Base-by-base conservation (phyloP, 768 basidiomycete genomes). In the Xerocomellus dryophilus region DNA sequence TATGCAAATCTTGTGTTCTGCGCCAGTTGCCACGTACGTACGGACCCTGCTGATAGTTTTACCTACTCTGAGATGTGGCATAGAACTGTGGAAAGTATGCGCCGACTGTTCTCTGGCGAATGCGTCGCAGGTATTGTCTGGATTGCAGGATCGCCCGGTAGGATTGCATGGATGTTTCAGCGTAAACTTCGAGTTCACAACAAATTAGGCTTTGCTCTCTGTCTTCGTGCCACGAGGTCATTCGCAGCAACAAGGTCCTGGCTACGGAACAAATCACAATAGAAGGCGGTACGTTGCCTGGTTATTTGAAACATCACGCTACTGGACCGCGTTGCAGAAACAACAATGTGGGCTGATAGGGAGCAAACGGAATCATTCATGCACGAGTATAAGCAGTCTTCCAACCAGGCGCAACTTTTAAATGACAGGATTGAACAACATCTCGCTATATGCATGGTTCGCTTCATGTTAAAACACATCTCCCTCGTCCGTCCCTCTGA, bases 1-100 rank as follows among this genome's bases (percentile, higher is more conserved):
- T 81, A 74, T 51, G 73, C 75, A 15, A 74, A 68, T 51, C 71
- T 29, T 10, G 29, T 29, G 29, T 29, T 81, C 17, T 53, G 31
- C 15, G 29, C 51, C 9, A 49, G 49, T 7, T 81, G 55, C 43
- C 49, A 57, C 27, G 60, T 53, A 36, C 23, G 54, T 47, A 39
- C 3, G 29, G 25, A 6, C 25, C 29, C 9, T 29, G 29, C 29
- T 9, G 29, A 10, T 29, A 10, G 29, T 10, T 29, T 10, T 29
- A 29, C 10, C 23, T 2, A 1, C 11, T 39, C 41, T 52, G 27
- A 54, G 2, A 21, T 15, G 12, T 52, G 11, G 9, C 11, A n/a
- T 20, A 62, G 61, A 41, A 29, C 1, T 62, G 61, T n/a, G 61
- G 43, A n/a, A 63, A 53, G 12, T 18, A 35, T 0, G 41, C 43